Conservation (phyloP, 805 yeast genomes). For the Monosporozyma yasuniensis region DNA sequence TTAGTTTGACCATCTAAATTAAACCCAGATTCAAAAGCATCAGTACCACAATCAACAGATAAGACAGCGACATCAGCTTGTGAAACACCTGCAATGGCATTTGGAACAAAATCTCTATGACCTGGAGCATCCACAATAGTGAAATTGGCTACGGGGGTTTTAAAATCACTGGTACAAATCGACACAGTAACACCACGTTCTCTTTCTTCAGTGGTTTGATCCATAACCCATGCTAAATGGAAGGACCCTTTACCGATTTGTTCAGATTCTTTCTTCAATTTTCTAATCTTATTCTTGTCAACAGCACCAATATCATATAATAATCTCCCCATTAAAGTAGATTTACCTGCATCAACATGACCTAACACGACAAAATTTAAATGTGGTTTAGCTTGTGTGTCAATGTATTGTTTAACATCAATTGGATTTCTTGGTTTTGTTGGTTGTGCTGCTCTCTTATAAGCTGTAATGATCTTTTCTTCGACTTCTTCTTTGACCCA, state of each 20-base stretch:
- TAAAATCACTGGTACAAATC: slow-evolving; percentile 94
- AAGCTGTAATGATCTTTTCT: slow-evolving; percentile 6
- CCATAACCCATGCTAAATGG: slow-evolving; percentile 99
- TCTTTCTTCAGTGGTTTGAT: slow-evolving; percentile 96
- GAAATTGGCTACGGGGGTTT: slow-evolving; percentile 88
- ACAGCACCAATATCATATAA: slow-evolving; percentile 90
- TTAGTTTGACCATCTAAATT: slow-evolving; percentile 98
- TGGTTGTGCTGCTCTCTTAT: slow-evolving; percentile 22
- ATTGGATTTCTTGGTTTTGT: slow-evolving; percentile 35
- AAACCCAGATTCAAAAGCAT: slow-evolving; percentile 98
- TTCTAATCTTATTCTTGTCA: slow-evolving; percentile 92
- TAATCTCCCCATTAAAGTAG: slow-evolving; percentile 97
- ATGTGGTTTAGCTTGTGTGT: slow-evolving; percentile 80
- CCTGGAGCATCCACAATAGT: slow-evolving; percentile 99
- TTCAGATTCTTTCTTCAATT: slow-evolving; percentile 93
- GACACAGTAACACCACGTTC: slow-evolving; percentile 98
- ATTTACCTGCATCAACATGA: slow-evolving; percentile 98
- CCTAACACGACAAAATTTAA: slow-evolving; percentile 96
- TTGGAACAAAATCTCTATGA: slow-evolving; percentile 95
- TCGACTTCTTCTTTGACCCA: slow-evolving; percentile 15
- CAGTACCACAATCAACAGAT: slow-evolving; percentile 94
- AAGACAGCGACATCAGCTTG: slow-evolving; percentile 97
- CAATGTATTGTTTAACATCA: slow-evolving; percentile 66
- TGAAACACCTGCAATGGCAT: slow-evolving; percentile 98
- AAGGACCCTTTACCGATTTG: slow-evolving; percentile 99